Percentiles rank a stretch among this genome's conserved stretches.
Evolutionary conservation across 305 asterid genomes (phyloP).

Genomic region (Solanum hybrid): DNA sequence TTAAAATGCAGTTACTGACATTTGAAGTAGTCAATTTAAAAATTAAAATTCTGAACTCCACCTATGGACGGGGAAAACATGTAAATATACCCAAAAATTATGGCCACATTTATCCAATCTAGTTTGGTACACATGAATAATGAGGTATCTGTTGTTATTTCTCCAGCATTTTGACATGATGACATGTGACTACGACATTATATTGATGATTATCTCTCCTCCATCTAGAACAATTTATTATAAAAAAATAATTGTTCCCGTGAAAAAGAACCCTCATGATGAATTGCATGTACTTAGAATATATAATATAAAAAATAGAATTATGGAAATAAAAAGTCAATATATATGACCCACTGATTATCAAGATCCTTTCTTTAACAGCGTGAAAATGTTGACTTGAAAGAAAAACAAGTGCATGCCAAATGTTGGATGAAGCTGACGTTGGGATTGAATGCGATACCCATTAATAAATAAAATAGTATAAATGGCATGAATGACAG

Average conservation of each 20-base stretch:
- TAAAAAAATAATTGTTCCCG: not conserved
- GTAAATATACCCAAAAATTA: not conserved
- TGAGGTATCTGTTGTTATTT: not conserved
- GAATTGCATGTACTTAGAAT: not conserved
- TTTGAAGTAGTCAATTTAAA: not conserved
- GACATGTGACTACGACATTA: not conserved
- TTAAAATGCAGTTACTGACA: no score
- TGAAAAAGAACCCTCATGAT: not conserved
- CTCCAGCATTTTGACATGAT: not conserved
- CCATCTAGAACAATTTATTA: not conserved
- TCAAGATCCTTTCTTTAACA: not conserved
- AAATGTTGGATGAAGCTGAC: not conserved
- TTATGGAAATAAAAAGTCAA: not conserved
- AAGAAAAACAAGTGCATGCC: not conserved
- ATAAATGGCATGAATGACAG: not conserved
- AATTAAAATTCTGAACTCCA: no score
- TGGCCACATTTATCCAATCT: not conserved
- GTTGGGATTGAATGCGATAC: not conserved
- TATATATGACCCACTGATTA: not conserved
- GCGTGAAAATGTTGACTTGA: slow-evolving; percentile 1
- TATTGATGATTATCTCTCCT: not conserved
- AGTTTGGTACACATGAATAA: not conserved
- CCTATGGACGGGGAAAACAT: not conserved
- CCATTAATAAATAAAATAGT: not conserved
- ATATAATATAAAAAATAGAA: not conserved